Evolutionary conservation across 257 asterid species (phyloP).

Genomic region (Penstemon davidsonii): DNA sequence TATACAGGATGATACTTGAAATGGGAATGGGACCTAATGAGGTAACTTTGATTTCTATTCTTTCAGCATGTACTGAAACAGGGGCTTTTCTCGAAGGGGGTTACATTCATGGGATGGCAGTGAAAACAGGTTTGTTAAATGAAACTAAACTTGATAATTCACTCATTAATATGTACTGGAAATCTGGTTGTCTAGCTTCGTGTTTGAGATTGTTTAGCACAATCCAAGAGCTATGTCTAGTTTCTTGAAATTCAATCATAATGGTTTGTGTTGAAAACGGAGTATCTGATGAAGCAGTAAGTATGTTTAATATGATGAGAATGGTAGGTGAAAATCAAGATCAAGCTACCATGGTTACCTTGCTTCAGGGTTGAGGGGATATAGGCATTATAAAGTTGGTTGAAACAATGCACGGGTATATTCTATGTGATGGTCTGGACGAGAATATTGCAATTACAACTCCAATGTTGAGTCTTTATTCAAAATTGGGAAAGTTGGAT

Average conservation of each 20-base stretch:
- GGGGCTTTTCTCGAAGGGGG: slow-evolving; percentile 3
- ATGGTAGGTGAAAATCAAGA: not conserved
- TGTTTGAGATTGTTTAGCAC: not conserved
- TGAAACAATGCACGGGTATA: slow-evolving; percentile 4
- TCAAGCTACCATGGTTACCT: not conserved
- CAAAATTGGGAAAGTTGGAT: slow-evolving; percentile 13
- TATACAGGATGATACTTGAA: slow-evolving; percentile 8
- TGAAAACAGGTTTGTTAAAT: not conserved
- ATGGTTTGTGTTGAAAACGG: slow-evolving; percentile 2
- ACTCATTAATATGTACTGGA: not conserved
- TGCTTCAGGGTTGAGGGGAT: slow-evolving; percentile 16
- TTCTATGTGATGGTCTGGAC: slow-evolving; percentile 5
- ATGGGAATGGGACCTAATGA: slow-evolving; percentile 19
- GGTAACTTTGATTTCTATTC: slow-evolving; percentile 7
- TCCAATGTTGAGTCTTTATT: slow-evolving; percentile 6
- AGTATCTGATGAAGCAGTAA: not conserved
- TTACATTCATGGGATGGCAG: slow-evolving; percentile 12
- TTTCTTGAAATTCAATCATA: not conserved
- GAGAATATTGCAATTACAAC: not conserved
- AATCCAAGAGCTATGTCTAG: not conserved
- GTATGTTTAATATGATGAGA: slow-evolving; percentile 4
- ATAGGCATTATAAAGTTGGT: not conserved
- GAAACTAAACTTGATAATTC: not conserved
- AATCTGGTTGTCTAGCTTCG: not conserved
- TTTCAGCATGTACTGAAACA: slow-evolving; percentile 2